Evolutionary conservation across 116 monocot species (phyloP).

Genomic region (Posidonia oceanica): DNA sequence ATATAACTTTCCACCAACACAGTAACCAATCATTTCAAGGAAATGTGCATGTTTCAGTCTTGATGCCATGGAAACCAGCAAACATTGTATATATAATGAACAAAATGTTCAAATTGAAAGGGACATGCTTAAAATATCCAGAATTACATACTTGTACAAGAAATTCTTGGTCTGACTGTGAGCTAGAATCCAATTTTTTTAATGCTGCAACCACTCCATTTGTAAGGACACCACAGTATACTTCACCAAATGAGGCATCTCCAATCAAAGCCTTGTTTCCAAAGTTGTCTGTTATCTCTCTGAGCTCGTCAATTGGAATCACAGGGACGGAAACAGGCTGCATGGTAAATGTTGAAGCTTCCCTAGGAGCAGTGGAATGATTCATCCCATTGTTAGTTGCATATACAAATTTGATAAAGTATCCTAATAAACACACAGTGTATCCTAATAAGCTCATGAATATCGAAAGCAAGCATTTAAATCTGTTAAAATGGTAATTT

Average conservation of each 20-base stretch:
- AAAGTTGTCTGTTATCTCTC: slow-evolving; percentile 49
- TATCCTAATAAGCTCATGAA: too few relatives aligned
- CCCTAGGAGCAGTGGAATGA: slow-evolving; percentile 21
- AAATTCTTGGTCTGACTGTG: slow-evolving; percentile 61
- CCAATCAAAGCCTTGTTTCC: slow-evolving; percentile 46
- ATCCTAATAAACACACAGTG: too few relatives aligned
- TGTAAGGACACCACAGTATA: slow-evolving; percentile 54
- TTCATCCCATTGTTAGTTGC: slow-evolving; percentile 26
- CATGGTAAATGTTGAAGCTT: slow-evolving; percentile 13
- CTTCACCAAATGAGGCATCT: slow-evolving; percentile 62
- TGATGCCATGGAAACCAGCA: slow-evolving; percentile 62
- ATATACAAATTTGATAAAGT: not conserved
- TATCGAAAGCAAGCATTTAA: too few relatives aligned
- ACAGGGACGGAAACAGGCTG: slow-evolving; percentile 44
- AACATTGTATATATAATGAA: not conserved
- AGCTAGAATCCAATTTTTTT: slow-evolving; percentile 62
- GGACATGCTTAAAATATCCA: not conserved
- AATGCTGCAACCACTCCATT: slow-evolving; percentile 37
- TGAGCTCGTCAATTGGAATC: slow-evolving; percentile 47
- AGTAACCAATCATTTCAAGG: slow-evolving; percentile 54
- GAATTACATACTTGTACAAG: slow-evolving; percentile 26
- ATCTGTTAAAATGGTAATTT: too few relatives aligned
- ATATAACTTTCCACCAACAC: slow-evolving; percentile 49
- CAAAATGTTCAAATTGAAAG: not conserved
- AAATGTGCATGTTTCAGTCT: slow-evolving; percentile 62